phyloP scores from a whole-genome alignment of 306 rosid species.

The Sechiopsis laciniata region DNA sequence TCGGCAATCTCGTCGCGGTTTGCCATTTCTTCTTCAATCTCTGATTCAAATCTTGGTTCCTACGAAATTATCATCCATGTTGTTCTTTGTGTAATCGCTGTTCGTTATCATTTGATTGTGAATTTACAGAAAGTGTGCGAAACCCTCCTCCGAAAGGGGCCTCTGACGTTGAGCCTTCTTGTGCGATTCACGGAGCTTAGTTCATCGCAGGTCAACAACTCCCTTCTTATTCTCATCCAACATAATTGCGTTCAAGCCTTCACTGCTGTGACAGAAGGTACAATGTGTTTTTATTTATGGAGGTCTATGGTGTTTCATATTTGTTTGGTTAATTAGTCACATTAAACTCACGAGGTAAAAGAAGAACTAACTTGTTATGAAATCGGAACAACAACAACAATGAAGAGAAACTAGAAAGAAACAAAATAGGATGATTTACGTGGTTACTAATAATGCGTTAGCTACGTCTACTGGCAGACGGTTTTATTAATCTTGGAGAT shows the following conservation, averaged over 20 bases:
- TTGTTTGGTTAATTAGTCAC: neutral
- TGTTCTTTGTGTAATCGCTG: neutral
- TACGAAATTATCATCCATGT: neutral
- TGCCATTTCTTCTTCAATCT: neutral
- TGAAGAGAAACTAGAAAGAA: too few species aligned
- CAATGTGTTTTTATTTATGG: conserved; percentile 4
- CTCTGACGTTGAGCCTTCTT: conserved; percentile 38
- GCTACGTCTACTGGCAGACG: too few species aligned
- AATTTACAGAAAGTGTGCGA: conserved; percentile 70
- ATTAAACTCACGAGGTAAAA: neutral
- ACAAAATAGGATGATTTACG: too few species aligned
- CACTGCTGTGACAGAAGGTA: conserved; percentile 26
- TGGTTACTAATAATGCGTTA: too few species aligned
- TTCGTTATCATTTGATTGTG: neutral
- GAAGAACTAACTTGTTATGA: too few species aligned
- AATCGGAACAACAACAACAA: too few species aligned
- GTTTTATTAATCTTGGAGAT: too few species aligned
- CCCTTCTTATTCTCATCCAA: conserved; percentile 75
- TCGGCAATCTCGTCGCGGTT: conserved; percentile 80
- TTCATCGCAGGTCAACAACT: conserved; percentile 56
- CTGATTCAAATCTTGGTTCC: neutral
- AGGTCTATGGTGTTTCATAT: neutral
- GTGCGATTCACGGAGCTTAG: conserved; percentile 57
- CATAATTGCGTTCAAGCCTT: conserved; percentile 82
- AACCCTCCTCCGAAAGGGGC: conserved; percentile 47